Evolutionary conservation across 1,284 basidiomycete genomes (phyloP), one percentile per base, ranked within the genome.

Genomic region (Tylopilus sp.): DNA sequence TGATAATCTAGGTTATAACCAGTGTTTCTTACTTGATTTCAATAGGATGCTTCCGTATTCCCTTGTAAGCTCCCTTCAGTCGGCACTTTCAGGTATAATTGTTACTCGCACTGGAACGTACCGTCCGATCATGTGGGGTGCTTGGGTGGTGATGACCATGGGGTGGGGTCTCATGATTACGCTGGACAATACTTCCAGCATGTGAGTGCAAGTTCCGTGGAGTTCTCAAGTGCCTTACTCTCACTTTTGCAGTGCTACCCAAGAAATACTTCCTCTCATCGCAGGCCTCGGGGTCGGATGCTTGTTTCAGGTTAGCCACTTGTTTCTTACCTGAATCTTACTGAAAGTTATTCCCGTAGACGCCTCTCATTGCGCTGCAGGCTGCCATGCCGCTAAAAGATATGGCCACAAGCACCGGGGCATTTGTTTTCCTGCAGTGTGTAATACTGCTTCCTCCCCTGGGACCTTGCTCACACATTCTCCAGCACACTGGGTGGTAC

Each of bases 321-420:
- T 26, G 12, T 6, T 7, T 38, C 9, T 18, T 41, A 36, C 38
- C 12, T 22, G 13, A 4, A 9, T 32, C 36, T 38, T 33, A 24
- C 32, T 47, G 36, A 58, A 22, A 6, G 57, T 41, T 6, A 10
- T 57, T 1, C 57, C 15, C 24, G 29, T 61, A 80, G 70, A 66
- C 68, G 8, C 80, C 80, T 2, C 66, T 82, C 13, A 73, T 83
- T 53, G 77, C 69, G n/a, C 41, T 85, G 10, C 84, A 85, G 65
- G 81, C 81, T 19, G 77, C 82, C 13, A 85, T 86, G 81, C 85
- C 84, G n/a, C 33, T 81, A 10, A 78, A 78, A 38, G 82, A 85
- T 60, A 82, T 83, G 79, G 90, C 70, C 72, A 81, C 84, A 2
- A 76, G 74, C 36, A 84, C 81, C 6, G 72, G 76, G 1, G 74